Percentiles rank a stretch among this genome's conserved stretches.
phyloP scores from a whole-genome alignment of 2,329 filamentous ascomycete species.

The Aspergillus sp. region DNA sequence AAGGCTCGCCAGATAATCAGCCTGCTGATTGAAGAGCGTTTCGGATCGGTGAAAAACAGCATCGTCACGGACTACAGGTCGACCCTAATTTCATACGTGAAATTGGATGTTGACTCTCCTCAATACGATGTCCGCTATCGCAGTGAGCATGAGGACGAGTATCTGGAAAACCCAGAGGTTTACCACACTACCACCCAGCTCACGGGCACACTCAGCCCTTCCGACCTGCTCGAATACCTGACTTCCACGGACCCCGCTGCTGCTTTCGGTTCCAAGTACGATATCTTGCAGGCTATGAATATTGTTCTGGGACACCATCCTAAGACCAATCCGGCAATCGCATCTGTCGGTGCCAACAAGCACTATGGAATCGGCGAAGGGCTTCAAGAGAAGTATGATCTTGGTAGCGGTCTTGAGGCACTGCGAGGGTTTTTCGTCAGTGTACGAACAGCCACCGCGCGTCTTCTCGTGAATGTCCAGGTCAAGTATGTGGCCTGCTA shows the following conservation, averaged over 20 bases:
- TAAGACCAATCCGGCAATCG: slow-evolving; percentile 41
- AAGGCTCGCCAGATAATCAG: slow-evolving; percentile 51
- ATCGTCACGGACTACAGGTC: slow-evolving; percentile 44
- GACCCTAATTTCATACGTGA: slow-evolving; percentile 34
- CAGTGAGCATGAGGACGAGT: slow-evolving; percentile 36
- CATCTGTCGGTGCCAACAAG: slow-evolving; percentile 54
- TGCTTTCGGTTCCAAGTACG: slow-evolving; percentile 46
- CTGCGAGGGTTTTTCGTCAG: slow-evolving; percentile 63
- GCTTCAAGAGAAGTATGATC: slow-evolving; percentile 33
- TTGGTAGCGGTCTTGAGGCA: slow-evolving; percentile 56
- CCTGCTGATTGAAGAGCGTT: slow-evolving; percentile 43
- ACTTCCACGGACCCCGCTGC: slow-evolving; percentile 34
- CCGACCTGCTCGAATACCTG: slow-evolving; percentile 48
- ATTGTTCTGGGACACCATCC: slow-evolving; percentile 54
- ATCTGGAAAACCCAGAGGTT: slow-evolving; percentile 29
- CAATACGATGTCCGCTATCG: slow-evolving; percentile 35
- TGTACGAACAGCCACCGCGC: slow-evolving; percentile 57
- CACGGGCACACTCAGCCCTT: slow-evolving; percentile 34
- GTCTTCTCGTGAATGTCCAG: slow-evolving; percentile 63
- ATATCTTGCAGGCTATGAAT: slow-evolving; percentile 59
- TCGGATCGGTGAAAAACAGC: slow-evolving; percentile 22
- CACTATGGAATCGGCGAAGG: slow-evolving; percentile 47
- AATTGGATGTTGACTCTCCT: slow-evolving; percentile 15
- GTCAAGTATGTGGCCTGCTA: slow-evolving; percentile 62
- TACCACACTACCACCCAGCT: slow-evolving; percentile 37